Base-by-base conservation (phyloP, 2,329 filamentous ascomycete species). In the Talaromyces sp. region DNA sequence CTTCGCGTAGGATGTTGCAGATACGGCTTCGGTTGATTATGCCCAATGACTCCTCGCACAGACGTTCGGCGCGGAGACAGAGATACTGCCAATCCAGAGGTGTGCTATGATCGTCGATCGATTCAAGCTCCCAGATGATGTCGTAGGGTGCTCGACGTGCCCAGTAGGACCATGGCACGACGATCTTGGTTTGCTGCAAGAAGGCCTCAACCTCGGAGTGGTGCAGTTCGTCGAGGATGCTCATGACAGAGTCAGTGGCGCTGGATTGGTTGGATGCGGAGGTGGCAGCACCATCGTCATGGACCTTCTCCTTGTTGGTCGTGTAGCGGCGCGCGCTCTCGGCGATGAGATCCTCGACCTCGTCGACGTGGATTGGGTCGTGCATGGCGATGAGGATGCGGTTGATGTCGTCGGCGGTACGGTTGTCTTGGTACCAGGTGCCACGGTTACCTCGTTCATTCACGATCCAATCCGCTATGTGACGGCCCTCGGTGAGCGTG, bases 41-140 rank as follows among this genome's bases (percentile, higher is more conserved):
- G 4, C 63, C 63, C 22, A 64, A 47, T 5, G 63, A 64, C 31
- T 64, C 63, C 43, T 54, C 63, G 19, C 63, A 64, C n/a, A 64
- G 15, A 36, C 63, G 63, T 13, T 64, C 63, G 1, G 63, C 56
- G 17, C 54, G 63, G n/a, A 64, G 56, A 43, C 63, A 64, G 15
- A 64, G 34, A 31, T 64, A 58, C 25, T 64, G 63, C 63, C 63
- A 64, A 31, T 64, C 63, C 22, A 64, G 17, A 5, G 63, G 63
- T 1, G 63, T 64, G 4, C 22, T 51, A 8, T 53, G 1, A 2
- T 25, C 11, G 17, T 64, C 25, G 13, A 64, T 64, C 1, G 34
- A 34, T 11, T 64, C 17, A 3, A 64, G 45, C 38, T 64, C 63
- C 63, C 63, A 64, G 45, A 64, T 54, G 17, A 60, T 11, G 29